Base-by-base conservation (phyloP, 345 rosid species). In the Gossypium arboreum region DNA sequence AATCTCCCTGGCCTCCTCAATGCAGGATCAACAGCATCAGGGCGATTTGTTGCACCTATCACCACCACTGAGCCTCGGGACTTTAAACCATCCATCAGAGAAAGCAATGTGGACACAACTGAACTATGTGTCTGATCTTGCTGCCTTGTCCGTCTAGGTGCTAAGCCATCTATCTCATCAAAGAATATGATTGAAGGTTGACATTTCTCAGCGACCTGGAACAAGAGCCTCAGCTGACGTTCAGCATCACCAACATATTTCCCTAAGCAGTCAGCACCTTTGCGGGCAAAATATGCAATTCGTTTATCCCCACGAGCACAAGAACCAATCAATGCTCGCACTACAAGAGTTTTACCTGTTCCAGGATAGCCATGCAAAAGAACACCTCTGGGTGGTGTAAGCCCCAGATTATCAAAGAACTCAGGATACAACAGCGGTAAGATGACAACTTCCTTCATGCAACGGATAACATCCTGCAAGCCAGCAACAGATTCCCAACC, bases 401-500 rank as follows among this genome's bases (percentile, higher is more conserved):
- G 89, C 65, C 98, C 98, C 69, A 88, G 83, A 84, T 91, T 93
- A 78, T 84, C 92, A 83, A 91, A 95, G 82, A 95, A 93, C 75
- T 95, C 96, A 27, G 99, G 98, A 85, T 95, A 95, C 47, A 95
- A 79, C 51, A 95, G 88, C 10, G 99, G 99, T 82, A 95, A 83
- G 82, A 95, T 84, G 80, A 95, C 97, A 77, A 91, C 98, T 86
- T 95, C 99, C 84, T 95, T 95, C 98, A 95, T 86, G 78, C 98
- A 93, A 72, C 81, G 88, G 70, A 94, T 88, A 69, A 95, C 99
- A 86, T 86, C 89, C 79, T 90, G 91, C 81, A 95, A 97, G 70
- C 99, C 98, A 77, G 99, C 98, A 85, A 95, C 98, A 77, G 99
- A 95, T 77, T 93, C 99, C 98, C 98, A 95, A 66, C 97, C 99